These are phyloP conservation scores for Echinosophora koreensis DNA, from an alignment of 306 rosid species.

Conservation along the genomic window DNA sequence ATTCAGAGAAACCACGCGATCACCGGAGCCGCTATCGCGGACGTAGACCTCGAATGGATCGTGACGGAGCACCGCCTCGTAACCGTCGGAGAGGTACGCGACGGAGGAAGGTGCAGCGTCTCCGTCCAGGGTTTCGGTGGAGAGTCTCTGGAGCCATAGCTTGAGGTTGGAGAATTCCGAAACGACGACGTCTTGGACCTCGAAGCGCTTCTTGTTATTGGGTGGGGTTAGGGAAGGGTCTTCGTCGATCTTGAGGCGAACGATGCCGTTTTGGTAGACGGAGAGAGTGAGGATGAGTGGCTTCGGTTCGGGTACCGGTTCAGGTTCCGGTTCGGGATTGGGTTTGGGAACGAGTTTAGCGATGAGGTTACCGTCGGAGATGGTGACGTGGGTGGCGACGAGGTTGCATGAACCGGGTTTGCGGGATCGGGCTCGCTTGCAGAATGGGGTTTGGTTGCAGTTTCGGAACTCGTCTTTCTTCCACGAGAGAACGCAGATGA, in stretches of 20 bases:
- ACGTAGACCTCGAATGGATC: conserved; percentile 92
- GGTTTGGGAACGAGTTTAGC: conserved; percentile 67
- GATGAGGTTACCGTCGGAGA: conserved; percentile 76
- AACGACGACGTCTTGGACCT: conserved; percentile 81
- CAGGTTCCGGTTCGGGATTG: conserved; percentile 33
- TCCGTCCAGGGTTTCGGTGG: conserved; percentile 56
- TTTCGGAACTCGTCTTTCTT: conserved; percentile 88
- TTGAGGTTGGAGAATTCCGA: conserved; percentile 62
- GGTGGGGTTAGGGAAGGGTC: conserved; percentile 63
- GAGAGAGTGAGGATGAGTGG: conserved; percentile 81
- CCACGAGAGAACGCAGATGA: conserved; percentile 71
- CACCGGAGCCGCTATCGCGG: conserved; percentile 63
- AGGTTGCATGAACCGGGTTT: conserved; percentile 68
- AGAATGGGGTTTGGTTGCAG: conserved; percentile 94
- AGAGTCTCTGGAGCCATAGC: conserved; percentile 74
- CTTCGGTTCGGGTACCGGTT: conserved; percentile 49
- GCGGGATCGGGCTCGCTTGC: conserved; percentile 87
- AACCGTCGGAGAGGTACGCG: conserved; percentile 68
- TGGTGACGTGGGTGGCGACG: conserved; percentile 59
- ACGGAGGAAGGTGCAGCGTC: conserved; percentile 58
- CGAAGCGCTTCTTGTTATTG: conserved; percentile 65
- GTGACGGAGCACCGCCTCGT: conserved; percentile 79
- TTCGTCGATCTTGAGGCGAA: conserved; percentile 89
- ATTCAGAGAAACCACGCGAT: conserved; percentile 76
- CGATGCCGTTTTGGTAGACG: conserved; percentile 67